phyloP scores from a whole-genome alignment of 2,329 filamentous ascomycete species.

The Polychaeton citri region DNA sequence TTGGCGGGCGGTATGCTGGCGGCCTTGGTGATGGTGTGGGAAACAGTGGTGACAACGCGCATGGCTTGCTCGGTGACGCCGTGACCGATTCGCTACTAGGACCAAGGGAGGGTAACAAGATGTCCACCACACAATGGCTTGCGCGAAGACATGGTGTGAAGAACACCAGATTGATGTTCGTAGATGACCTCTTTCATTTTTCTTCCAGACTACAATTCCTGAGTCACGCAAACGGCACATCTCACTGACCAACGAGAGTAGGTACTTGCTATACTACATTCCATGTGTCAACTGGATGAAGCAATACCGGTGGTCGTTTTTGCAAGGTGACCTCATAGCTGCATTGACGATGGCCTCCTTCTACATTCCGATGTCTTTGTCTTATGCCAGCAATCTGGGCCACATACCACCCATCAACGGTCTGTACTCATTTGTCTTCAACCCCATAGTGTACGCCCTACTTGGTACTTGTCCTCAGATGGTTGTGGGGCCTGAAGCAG shows the following conservation, averaged over 20 bases:
- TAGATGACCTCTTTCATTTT: background rate
- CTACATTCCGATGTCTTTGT: conserved; percentile 94
- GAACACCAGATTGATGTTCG: conserved; percentile 61
- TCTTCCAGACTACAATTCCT: conserved; percentile 8
- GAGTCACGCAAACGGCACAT: conserved; percentile 3
- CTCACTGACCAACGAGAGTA: conserved; percentile 28
- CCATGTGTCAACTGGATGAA: conserved; percentile 82
- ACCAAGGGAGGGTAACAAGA: conserved; percentile 45
- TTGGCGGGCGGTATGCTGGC: conserved; percentile 24
- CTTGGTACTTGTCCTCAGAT: conserved; percentile 86
- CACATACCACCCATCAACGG: conserved; percentile 90
- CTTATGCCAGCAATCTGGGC: conserved; percentile 79
- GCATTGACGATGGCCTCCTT: conserved; percentile 96
- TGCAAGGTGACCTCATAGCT: conserved; percentile 75
- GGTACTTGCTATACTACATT: conserved; percentile 87
- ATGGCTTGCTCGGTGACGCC: conserved; percentile 28
- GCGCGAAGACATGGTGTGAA: conserved; percentile 61
- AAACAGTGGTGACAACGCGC: conserved; percentile 19
- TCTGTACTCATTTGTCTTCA: conserved; percentile 86
- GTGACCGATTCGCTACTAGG: conserved; percentile 31
- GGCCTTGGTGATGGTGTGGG: conserved; percentile 17
- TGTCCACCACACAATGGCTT: conserved; percentile 58
- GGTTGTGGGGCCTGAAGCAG: conserved; percentile 88
- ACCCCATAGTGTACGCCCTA: conserved; percentile 79
- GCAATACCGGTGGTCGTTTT: conserved; percentile 70